A percentile compares a stretch with the other conserved stretches of the same genome.
Conservation (phyloP, 768 basidiomycete genomes). For the Kwoniella dendrophila region DNA sequence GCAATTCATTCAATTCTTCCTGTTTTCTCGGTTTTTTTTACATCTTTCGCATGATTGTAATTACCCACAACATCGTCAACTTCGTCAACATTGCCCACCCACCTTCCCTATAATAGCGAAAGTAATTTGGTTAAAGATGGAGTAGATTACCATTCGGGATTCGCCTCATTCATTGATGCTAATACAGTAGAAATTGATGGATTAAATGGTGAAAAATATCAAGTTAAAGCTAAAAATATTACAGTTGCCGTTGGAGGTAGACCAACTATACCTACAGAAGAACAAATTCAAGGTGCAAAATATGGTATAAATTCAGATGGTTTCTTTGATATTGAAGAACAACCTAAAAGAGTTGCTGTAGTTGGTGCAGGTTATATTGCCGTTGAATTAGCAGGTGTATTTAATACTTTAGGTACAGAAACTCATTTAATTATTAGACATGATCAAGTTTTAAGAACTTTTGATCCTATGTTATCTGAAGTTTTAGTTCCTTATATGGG, state of each 20-base stretch:
- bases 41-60: neutral
- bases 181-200: constrained; percentile 73
- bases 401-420: constrained; percentile 86
- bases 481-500: constrained; percentile 83
- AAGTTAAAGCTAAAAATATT: constrained; percentile 73
- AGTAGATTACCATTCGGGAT: constrained; percentile 83
- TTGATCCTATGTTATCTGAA: constrained; percentile 84
- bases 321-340: constrained; percentile 87
- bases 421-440: constrained; percentile 89
- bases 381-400: constrained; percentile 91
- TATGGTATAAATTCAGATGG: constrained; percentile 92
- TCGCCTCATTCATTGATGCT: constrained; percentile 70
- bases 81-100: neutral
- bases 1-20: no score
- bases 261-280: constrained; percentile 76
- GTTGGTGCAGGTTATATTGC: constrained; percentile 98
- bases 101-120: constrained; percentile 57
- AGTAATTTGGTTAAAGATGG: constrained; percentile 81
- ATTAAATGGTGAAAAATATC: constrained; percentile 66
- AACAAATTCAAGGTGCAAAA: constrained; percentile 77
- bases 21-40: constrained; percentile 1
- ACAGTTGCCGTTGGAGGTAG: constrained; percentile 83
- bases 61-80: neutral
- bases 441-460: constrained; percentile 86
- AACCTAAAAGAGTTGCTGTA: constrained; percentile 89